These are phyloP conservation scores for Albophoma yamanashiensis DNA, from an alignment of 2,329 filamentous ascomycete genomes.

Conservation along the genomic window DNA sequence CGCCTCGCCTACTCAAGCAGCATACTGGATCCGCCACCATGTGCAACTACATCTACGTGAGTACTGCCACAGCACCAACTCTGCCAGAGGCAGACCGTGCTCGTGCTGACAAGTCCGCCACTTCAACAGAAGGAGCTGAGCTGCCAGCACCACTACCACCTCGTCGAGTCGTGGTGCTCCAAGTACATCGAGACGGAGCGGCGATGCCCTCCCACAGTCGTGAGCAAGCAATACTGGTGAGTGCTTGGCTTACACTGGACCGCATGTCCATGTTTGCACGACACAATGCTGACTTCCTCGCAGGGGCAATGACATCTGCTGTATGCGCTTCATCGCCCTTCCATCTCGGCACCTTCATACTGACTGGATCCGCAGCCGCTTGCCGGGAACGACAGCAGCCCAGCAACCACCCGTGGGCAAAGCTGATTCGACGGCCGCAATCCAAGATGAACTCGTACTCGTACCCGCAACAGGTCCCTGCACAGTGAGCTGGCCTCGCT, in stretches of 20 bases:
- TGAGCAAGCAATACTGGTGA: conserved; percentile 35
- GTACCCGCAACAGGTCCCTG: conserved; percentile 16
- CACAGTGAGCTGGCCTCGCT: conserved; percentile 8
- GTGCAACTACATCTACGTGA: conserved; percentile 41
- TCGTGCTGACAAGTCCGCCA: neutral
- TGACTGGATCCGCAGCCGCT: conserved; percentile 19
- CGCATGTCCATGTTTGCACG: neutral
- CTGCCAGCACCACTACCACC: conserved; percentile 39
- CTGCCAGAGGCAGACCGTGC: neutral
- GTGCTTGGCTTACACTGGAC: conserved; percentile 7
- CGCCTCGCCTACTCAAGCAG: neutral
- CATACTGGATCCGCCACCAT: conserved; percentile 17
- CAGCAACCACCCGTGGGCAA: conserved; percentile 26
- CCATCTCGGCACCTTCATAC: conserved; percentile 1
- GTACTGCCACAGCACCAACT: conserved; percentile 4
- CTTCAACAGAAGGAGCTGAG: conserved; percentile 36
- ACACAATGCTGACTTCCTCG: conserved; percentile 12
- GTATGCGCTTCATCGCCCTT: conserved; percentile 18
- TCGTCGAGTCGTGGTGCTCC: conserved; percentile 34
- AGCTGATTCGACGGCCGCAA: conserved; percentile 23
- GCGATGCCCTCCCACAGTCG: conserved; percentile 30
- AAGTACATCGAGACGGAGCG: conserved; percentile 33
- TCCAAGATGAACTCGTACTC: conserved; percentile 14
- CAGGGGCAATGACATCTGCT: conserved; percentile 34
- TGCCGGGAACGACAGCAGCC: conserved; percentile 28